These are phyloP conservation scores for Tylopilus sp. DNA, from an alignment of 768 basidiomycete genomes.

Conservation along the genomic window DNA sequence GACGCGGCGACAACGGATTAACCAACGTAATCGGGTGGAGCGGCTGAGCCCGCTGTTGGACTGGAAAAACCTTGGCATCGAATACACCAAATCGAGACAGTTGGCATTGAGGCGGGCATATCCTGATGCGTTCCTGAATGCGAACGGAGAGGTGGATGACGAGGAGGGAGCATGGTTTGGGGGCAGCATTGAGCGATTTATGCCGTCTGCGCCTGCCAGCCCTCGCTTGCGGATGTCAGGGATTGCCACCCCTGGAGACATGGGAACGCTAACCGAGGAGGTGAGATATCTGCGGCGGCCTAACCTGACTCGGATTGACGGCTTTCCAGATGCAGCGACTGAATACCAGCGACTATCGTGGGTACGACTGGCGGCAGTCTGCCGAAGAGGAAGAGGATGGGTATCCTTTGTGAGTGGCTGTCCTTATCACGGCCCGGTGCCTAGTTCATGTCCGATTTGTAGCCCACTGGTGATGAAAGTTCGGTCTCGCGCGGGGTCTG, in stretches of 20 bases:
- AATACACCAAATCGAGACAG: constrained; percentile 94
- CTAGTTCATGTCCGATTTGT: constrained; percentile 5
- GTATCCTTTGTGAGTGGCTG: constrained; percentile 74
- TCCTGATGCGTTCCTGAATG: constrained; percentile 84
- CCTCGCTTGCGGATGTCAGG: constrained; percentile 75
- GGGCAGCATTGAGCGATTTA: constrained; percentile 62
- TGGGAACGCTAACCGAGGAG: constrained; percentile 87
- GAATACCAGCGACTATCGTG: constrained; percentile 79
- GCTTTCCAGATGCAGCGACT: constrained; percentile 74
- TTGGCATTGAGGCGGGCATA: constrained; percentile 90
- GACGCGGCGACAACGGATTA: constrained; percentile 94
- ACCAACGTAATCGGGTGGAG: constrained; percentile 98
- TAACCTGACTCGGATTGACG: neutral
- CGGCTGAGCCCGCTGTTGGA: constrained; percentile 89
- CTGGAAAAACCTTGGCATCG: constrained; percentile 97
- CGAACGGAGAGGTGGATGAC: constrained; percentile 48
- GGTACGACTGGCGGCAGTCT: constrained; percentile 52
- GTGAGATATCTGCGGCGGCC: constrained; percentile 34
- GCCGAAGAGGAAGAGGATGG: constrained; percentile 85
- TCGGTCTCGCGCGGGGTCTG: constrained; percentile 75
- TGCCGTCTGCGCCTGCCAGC: constrained; percentile 82
- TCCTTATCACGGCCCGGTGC: constrained; percentile 13
- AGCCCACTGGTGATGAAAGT: constrained; percentile 91
- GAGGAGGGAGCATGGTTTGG: constrained; percentile 37
- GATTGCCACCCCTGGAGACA: constrained; percentile 87